Percentiles rank a stretch among this genome's conserved stretches.
Evolutionary conservation across 208 protist species (phyloP).

Genomic region (Wallacemonas collosoma): DNA sequence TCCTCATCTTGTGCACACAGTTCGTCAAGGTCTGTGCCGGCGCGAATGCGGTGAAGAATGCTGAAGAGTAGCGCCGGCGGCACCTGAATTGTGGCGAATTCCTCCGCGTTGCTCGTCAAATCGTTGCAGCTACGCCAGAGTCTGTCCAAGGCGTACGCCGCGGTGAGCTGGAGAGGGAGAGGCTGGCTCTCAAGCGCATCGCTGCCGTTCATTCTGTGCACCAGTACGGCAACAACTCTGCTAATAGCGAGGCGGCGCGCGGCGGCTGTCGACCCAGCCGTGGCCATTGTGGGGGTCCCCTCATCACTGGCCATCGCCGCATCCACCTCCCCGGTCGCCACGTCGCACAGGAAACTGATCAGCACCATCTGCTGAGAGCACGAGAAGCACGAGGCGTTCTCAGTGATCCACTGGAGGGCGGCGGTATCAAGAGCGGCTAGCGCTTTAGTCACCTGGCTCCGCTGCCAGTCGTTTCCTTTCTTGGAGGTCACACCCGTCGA

Average conservation of each 20-base stretch:
- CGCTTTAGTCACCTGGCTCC: background rate
- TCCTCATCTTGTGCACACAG: slow-evolving; percentile 27
- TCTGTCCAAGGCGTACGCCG: slow-evolving; percentile 58
- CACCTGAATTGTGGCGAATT: slow-evolving; percentile 23
- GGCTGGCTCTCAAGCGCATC: slow-evolving; percentile 74
- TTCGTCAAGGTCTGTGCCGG: slow-evolving; percentile 14
- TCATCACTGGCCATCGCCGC: slow-evolving; percentile 24
- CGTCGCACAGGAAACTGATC: slow-evolving; percentile 68
- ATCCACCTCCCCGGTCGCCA: too few species aligned
- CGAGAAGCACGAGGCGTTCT: slow-evolving; percentile 39
- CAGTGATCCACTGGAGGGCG: slow-evolving; percentile 62
- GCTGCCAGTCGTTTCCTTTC: background rate
- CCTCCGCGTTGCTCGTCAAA: slow-evolving; percentile 18
- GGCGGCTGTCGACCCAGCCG: background rate
- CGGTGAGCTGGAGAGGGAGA: slow-evolving; percentile 56
- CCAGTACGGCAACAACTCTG: slow-evolving; percentile 24
- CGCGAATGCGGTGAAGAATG: slow-evolving; percentile 49
- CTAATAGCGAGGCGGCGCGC: background rate
- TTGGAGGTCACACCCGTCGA: background rate
- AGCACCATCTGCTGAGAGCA: slow-evolving; percentile 79
- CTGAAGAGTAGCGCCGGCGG: slow-evolving; percentile 57
- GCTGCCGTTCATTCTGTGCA: slow-evolving; percentile 27
- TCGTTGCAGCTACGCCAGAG: slow-evolving; percentile 21
- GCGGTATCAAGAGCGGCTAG: slow-evolving; percentile 32
- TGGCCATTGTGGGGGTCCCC: background rate